Evolutionary conservation across 2,329 filamentous ascomycete genomes (phyloP).

Genomic region (Herpotrichia juniperi): DNA sequence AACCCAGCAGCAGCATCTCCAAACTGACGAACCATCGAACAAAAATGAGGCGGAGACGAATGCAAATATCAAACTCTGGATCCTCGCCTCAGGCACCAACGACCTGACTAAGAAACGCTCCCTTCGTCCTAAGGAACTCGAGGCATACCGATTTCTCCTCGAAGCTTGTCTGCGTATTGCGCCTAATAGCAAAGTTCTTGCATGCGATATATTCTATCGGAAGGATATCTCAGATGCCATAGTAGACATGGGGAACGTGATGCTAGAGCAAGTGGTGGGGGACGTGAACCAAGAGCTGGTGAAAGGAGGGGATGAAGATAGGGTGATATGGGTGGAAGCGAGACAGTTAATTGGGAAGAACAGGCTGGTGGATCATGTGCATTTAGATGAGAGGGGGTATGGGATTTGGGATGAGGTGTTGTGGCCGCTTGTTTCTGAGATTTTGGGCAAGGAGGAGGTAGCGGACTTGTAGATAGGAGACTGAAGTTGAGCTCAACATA

Average conservation of each 20-base stretch:
- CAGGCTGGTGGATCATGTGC: slow-evolving; percentile 21
- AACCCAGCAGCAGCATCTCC: not conserved
- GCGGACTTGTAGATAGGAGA: not conserved
- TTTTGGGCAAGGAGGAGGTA: not conserved
- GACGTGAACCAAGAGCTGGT: slow-evolving; percentile 15
- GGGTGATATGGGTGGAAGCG: slow-evolving; percentile 9
- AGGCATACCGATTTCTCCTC: not conserved
- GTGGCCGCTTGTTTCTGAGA: slow-evolving; percentile 6
- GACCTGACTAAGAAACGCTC: slow-evolving; percentile 1
- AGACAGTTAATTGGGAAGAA: slow-evolving; percentile 10
- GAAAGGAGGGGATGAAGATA: slow-evolving; percentile 9
- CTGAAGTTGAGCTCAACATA: too few relatives aligned
- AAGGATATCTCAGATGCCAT: slow-evolving; percentile 3
- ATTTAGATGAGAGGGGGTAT: slow-evolving; percentile 22
- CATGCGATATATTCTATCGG: slow-evolving; percentile 8
- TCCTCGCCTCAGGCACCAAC: slow-evolving; percentile 19
- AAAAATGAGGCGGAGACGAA: not conserved
- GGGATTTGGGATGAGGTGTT: slow-evolving; percentile 11
- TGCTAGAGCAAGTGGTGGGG: slow-evolving; percentile 7
- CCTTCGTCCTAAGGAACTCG: not conserved
- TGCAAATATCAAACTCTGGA: slow-evolving; percentile 14
- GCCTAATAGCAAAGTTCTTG: slow-evolving; percentile 4
- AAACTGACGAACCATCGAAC: too few relatives aligned
- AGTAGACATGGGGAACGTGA: not conserved
- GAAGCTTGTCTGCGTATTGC: slow-evolving; percentile 8